Percentiles rank a stretch among this genome's conserved stretches.
phyloP scores from a whole-genome alignment of 192 early-diverging fungal species.

The Podila minutissima region DNA sequence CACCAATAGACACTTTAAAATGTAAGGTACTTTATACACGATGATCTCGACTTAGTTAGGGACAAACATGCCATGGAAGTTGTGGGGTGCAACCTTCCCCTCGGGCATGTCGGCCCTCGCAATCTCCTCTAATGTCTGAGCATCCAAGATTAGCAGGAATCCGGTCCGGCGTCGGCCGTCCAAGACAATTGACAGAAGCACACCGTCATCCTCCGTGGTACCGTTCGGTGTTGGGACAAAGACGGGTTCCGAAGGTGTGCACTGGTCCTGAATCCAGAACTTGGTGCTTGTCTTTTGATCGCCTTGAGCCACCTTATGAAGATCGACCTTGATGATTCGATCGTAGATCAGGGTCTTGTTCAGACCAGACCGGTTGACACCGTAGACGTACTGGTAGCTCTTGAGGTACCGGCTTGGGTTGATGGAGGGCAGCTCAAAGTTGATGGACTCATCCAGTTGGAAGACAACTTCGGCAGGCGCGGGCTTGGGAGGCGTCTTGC shows the following conservation, averaged over 20 bases:
- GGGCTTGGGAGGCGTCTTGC: slow-evolving; percentile 10
- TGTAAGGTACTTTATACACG: no score
- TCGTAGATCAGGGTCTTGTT: slow-evolving; percentile 35
- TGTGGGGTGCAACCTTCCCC: slow-evolving; percentile 52
- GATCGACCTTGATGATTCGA: slow-evolving; percentile 45
- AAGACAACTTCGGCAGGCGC: slow-evolving; percentile 31
- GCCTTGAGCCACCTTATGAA: slow-evolving; percentile 24
- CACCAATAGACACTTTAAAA: no score
- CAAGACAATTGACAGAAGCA: slow-evolving; percentile 61
- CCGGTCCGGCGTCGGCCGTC: slow-evolving; percentile 37
- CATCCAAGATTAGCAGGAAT: slow-evolving; percentile 61
- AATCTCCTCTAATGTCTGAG: slow-evolving; percentile 57
- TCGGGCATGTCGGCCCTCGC: slow-evolving; percentile 53
- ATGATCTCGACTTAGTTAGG: slow-evolving; percentile 3
- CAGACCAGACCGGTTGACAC: slow-evolving; percentile 35
- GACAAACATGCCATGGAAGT: slow-evolving; percentile 60
- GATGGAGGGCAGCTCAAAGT: slow-evolving; percentile 45
- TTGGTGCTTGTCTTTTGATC: slow-evolving; percentile 18
- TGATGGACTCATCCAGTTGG: slow-evolving; percentile 26
- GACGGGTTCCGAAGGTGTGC: slow-evolving; percentile 62
- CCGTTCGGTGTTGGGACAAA: slow-evolving; percentile 62
- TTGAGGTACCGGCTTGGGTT: slow-evolving; percentile 20
- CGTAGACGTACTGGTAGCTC: slow-evolving; percentile 47
- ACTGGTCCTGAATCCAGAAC: slow-evolving; percentile 51
- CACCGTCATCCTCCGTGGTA: slow-evolving; percentile 64